Base-by-base conservation (phyloP, 345 rosid genomes). In the Rhizophora mangle region DNA sequence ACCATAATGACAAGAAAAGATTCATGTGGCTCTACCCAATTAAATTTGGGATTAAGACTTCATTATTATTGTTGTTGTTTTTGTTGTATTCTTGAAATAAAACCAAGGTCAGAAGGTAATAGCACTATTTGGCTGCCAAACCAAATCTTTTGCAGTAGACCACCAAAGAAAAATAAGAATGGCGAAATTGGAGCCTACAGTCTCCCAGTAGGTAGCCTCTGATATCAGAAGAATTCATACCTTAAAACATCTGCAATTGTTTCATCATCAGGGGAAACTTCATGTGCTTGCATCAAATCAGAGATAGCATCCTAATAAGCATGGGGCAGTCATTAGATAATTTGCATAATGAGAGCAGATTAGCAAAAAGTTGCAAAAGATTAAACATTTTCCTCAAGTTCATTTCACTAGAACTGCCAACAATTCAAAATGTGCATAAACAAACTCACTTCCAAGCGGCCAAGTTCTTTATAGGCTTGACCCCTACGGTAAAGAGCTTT, bases 401-500 rank as follows among this genome's bases (percentile, higher is more conserved):
- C 20, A 60, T 62, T 21, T 76, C 59, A 69, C 37, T 72, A 74
- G 56, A 21, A 67, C 62, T 36, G 54, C 16, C n/a, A 47, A 20
- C 19, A 70, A 63, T 54, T 74, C 19, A 62, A 58, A 68, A 36
- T 47, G 34, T 61, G 15, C 27, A 74, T 20, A 53, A 18, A 37
- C 71, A 64, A 82, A 85, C 99, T 83, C 78, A 95, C 99, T 78
- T 85, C 89, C 72, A 90, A 64, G 57, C 56, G 85, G 55, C 90
- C 92, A 10, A 92, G 46, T 80, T 89, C 93, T 82, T 82, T 90
- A 76, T 86, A 86, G 55, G 99, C 98, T 83, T 89, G 98, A 76
- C 99, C 99, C 75, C 98, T 92, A 57, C 99, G 83, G 78, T 96
- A 96, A 37, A 92, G 91, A 69, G 97, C 99, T 82, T 96, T 96